phyloP scores from a whole-genome alignment of 176 grass and related monocot species.

The Guadua angustifolia region DNA sequence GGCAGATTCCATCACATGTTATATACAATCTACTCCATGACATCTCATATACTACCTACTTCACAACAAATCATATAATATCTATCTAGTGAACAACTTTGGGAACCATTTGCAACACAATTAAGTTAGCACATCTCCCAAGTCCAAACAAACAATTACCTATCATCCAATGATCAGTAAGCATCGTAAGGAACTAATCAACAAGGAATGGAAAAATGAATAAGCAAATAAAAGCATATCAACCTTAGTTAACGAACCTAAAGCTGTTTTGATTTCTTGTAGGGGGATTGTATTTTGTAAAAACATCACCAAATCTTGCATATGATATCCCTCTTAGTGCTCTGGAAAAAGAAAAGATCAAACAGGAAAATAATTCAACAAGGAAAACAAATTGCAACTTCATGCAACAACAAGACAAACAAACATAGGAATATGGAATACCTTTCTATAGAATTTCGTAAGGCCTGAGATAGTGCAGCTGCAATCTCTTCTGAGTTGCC shows the following conservation, averaged over 20 bases:
- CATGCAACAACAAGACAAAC: conserved; percentile 35
- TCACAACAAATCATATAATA: neutral
- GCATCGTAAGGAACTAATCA: neutral
- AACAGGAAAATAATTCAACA: conserved; percentile 30
- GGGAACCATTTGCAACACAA: conserved; percentile 9
- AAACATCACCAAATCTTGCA: conserved; percentile 95
- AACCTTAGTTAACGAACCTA: conserved; percentile 55
- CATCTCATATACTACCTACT: neutral
- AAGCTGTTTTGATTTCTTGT: conserved; percentile 76
- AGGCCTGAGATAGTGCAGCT: conserved; percentile 81
- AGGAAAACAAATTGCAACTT: conserved; percentile 15
- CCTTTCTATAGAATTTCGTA: conserved; percentile 98
- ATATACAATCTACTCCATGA: neutral
- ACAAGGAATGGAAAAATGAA: conserved; percentile 24
- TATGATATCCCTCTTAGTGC: conserved; percentile 80
- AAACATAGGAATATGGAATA: conserved; percentile 44
- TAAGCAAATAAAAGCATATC: conserved; percentile 30
- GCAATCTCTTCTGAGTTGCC: conserved; percentile 96
- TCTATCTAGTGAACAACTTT: conserved; percentile 30
- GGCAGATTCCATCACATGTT: neutral
- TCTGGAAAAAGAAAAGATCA: conserved; percentile 54
- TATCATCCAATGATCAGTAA: conserved; percentile 18
- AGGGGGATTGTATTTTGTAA: conserved; percentile 79
- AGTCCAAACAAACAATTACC: conserved; percentile 29
- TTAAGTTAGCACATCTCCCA: neutral